Evolutionary conservation across 225 moss, liverwort and hornwort species (phyloP), one percentile per base, ranked within the genome.

Genomic region (Marchantia paleacea): DNA sequence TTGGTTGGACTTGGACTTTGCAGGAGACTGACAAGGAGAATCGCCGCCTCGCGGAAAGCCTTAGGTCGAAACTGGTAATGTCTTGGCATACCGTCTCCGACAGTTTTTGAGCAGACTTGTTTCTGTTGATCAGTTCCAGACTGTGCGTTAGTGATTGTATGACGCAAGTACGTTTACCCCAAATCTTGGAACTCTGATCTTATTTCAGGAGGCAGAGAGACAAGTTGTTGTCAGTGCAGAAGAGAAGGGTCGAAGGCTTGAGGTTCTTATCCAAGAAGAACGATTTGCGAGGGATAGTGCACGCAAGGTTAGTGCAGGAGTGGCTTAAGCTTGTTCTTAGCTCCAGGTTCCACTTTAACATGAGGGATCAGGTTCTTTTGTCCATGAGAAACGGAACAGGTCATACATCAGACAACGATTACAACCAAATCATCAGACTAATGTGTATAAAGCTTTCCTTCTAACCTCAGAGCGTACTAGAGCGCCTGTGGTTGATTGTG

Each of bases 1-100:
- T 53, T 52, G 6, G 10, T n/a, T 54, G 31, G 39, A 39, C 75
- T 86, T 20, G 78, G 77, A 19, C 75, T 89, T 54, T 83, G 82
- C 81, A 97, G 92, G 95, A 95, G 75, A 89, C 86, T 75, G 97
- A 95, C 78, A 91, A 93, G 85, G 95, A 97, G 69, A 89, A 90
- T 75, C 93, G 97, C 48, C 88, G 88, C 74, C 88, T 89, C 80
- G 92, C 95, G 55, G 95, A 97, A 76, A 91, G 86, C 79, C 89
- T 93, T 20, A 84, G 97, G 78, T 84, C 86, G 69, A 97, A 97
- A 72, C 83, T 95, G 92, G 97, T 95, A 90, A 55, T 82, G 29
- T 81, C 75, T 80, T 78, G 79, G 76, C 79, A 72, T 77, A 57
- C 75, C 57, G 6, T n/a, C n/a, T 15, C 10, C 53, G 25, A 0